phyloP scores from a whole-genome alignment of 257 asterid genomes.

The Parsonsia alboflavescens region DNA sequence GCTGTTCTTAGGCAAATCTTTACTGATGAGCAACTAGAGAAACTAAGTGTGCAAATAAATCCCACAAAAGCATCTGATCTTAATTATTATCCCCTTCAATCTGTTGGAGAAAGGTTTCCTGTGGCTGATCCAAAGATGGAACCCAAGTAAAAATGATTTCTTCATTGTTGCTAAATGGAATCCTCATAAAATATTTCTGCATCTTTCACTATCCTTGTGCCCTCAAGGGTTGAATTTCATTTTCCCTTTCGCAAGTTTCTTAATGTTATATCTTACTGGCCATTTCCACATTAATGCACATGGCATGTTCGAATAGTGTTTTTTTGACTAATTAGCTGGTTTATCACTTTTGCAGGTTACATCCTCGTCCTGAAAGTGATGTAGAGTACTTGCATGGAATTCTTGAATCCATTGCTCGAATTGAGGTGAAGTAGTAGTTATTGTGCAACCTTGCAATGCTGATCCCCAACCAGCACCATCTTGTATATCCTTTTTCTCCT shows the following conservation, averaged over 20 bases:
- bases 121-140: conserved; percentile 70
- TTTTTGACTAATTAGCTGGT: neutral
- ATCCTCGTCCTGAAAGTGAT: conserved; percentile 79
- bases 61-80: conserved; percentile 55
- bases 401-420: conserved; percentile 86
- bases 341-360: conserved; percentile 46
- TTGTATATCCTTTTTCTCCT: neutral
- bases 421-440: conserved; percentile 50
- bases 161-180: neutral
- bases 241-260: neutral
- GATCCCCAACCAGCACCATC: neutral
- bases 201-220: neutral
- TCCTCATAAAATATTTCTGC: neutral
- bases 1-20: conserved; percentile 79
- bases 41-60: conserved; percentile 66
- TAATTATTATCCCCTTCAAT: conserved; percentile 79
- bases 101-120: conserved; percentile 83
- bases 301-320: neutral
- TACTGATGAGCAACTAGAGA: conserved; percentile 64
- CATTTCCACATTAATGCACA: neutral
- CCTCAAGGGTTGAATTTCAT: neutral
- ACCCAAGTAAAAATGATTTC: conserved; percentile 45
- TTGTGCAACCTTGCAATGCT: neutral
- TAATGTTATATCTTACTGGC: neutral
- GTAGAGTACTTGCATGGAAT: conserved; percentile 77